Conservation (phyloP, 495 filamentous ascomycete genomes). For the Geoglossum glabrum region DNA sequence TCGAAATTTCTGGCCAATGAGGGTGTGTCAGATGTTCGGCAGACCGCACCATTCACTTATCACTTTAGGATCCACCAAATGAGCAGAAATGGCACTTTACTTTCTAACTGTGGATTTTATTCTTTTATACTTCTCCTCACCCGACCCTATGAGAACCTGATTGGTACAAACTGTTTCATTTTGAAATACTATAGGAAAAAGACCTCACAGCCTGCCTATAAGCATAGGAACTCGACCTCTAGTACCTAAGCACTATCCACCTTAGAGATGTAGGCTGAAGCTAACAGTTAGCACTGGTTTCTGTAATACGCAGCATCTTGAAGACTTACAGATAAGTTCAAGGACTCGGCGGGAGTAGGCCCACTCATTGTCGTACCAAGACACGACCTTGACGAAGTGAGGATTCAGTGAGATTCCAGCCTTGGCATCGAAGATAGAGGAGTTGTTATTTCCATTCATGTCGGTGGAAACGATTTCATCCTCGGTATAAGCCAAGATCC, state of each 20-base stretch:
- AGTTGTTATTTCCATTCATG: conserved; percentile 74
- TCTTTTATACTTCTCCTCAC: neutral
- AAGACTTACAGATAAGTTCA: conserved; percentile 53
- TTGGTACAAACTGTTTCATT: neutral
- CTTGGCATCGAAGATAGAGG: conserved; percentile 98
- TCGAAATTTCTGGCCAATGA: neutral
- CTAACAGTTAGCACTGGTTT: conserved; percentile 5
- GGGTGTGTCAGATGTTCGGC: neutral
- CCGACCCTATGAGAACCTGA: neutral
- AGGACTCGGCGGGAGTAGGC: conserved; percentile 98
- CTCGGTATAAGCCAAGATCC: conserved; percentile 87
- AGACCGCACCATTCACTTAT: neutral
- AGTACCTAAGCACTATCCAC: conserved; percentile 31
- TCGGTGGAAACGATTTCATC: conserved; percentile 91
- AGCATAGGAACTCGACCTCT: neutral
- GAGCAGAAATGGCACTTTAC: neutral
- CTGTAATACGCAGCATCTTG: neutral
- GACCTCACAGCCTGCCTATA: neutral
- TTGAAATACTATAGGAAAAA: neutral
- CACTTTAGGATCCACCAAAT: neutral
- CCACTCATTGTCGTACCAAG: conserved; percentile 96
- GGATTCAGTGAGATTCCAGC: conserved; percentile 95
- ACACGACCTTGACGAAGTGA: conserved; percentile 96
- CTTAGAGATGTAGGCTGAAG: conserved; percentile 63
- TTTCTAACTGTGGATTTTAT: neutral